A percentile compares a stretch with the other conserved stretches of the same genome.
phyloP scores from a whole-genome alignment of 495 filamentous ascomycete species.

The Xylaria palmicola region DNA sequence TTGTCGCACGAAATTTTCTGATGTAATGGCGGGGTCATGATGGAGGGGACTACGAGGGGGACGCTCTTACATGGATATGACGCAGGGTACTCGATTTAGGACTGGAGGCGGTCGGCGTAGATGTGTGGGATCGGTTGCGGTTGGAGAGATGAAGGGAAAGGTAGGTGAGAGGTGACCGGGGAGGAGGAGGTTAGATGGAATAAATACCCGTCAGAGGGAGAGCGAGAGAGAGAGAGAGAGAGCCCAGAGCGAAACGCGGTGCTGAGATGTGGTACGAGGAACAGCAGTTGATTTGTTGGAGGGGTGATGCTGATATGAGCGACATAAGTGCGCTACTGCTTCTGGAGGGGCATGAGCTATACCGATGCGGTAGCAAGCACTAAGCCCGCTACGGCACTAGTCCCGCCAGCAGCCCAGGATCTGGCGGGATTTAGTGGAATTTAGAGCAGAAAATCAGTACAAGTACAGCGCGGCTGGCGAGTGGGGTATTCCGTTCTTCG shows the following conservation, averaged over 20 bases:
- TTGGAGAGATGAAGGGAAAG: constrained; percentile 9
- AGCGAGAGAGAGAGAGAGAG: not conserved
- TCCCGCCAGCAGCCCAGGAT: not conserved
- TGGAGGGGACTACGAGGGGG: not conserved
- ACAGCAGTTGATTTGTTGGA: constrained; percentile 25
- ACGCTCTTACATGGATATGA: constrained; percentile 15
- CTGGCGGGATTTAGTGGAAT: not conserved
- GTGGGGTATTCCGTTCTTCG: constrained; percentile 14
- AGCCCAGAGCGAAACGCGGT: constrained; percentile 12
- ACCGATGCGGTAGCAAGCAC: not conserved
- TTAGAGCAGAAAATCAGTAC: not conserved
- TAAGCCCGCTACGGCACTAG: not conserved
- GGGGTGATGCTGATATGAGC: constrained; percentile 34
- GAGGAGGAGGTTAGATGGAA: constrained; percentile 5
- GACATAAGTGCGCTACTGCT: constrained; percentile 22
- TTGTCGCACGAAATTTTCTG: constrained; percentile 11
- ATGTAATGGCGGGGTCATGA: constrained; percentile 16
- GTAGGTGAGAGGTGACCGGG: constrained; percentile 2
- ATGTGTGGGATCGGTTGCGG: not conserved
- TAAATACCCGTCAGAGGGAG: constrained; percentile 12
- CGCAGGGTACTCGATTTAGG: not conserved
- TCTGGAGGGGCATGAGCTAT: not conserved
- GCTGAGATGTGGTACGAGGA: constrained; percentile 23
- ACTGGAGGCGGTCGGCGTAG: not conserved
- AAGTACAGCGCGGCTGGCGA: not conserved